phyloP scores from a whole-genome alignment of 106 monocot species.

The Vanilla planifolia region DNA sequence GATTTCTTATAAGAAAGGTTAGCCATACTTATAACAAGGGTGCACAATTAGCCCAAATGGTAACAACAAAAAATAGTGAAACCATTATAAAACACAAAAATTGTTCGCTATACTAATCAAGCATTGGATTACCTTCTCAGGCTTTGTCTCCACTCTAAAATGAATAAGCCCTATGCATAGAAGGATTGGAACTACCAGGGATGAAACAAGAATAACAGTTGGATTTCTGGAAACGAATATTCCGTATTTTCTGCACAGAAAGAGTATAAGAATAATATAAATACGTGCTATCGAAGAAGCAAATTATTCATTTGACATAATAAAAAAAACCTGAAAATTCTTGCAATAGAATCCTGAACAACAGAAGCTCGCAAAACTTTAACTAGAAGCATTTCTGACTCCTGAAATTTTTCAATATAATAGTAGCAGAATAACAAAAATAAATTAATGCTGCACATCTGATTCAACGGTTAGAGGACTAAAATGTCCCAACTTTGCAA shows the following conservation, averaged over 20 bases:
- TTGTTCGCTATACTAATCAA: neutral
- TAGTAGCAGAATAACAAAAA: neutral
- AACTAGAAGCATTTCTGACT: constrained; percentile 8
- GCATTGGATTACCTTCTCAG: constrained; percentile 69
- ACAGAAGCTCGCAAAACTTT: constrained; percentile 31
- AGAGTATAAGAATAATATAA: neutral
- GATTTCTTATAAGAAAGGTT: too few species aligned
- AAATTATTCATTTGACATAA: neutral
- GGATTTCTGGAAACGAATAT: constrained; percentile 64
- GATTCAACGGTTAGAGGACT: neutral
- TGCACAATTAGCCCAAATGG: too few species aligned
- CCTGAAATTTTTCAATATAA: neutral
- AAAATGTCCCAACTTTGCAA: neutral
- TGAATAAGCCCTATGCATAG: constrained; percentile 62
- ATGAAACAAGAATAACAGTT: constrained; percentile 52
- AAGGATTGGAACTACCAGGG: constrained; percentile 70
- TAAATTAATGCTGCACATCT: neutral
- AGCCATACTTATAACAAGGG: too few species aligned
- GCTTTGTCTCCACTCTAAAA: constrained; percentile 85
- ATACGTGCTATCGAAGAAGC: constrained; percentile 1
- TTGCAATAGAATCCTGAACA: constrained; percentile 63
- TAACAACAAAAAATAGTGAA: neutral
- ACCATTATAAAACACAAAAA: neutral
- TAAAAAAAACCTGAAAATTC: constrained; percentile 60
- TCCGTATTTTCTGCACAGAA: constrained; percentile 66